Conservation (phyloP, 306 rosid species). For the Trifolium repens region DNA sequence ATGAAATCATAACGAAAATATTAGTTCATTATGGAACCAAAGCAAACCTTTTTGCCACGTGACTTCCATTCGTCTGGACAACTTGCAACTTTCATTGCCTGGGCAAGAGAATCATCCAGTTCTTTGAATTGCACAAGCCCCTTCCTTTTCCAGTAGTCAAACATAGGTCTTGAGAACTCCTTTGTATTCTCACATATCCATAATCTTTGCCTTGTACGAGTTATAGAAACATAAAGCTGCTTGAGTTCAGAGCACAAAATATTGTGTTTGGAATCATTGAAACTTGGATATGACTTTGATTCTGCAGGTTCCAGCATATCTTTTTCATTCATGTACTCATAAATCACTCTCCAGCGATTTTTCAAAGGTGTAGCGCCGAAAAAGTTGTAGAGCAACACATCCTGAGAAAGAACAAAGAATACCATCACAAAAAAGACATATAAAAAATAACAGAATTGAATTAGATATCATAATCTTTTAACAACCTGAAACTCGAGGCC, state of each 20-base stretch:
- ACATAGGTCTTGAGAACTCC: slow-evolving; percentile 54
- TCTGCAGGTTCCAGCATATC: slow-evolving; percentile 49
- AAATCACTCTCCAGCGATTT: slow-evolving; percentile 68
- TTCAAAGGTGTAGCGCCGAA: slow-evolving; percentile 63
- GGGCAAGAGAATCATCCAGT: slow-evolving; percentile 70
- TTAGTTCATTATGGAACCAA: too few relatives aligned
- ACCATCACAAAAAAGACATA: too few relatives aligned
- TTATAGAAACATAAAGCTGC: slow-evolving; percentile 73
- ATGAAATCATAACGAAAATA: not conserved
- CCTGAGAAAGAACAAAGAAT: slow-evolving; percentile 45
- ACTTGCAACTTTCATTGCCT: slow-evolving; percentile 75
- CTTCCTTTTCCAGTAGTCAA: slow-evolving; percentile 68
- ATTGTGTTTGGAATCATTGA: slow-evolving; percentile 63
- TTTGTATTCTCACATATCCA: slow-evolving; percentile 69
- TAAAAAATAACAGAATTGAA: too few relatives aligned
- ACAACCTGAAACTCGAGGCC: slow-evolving; percentile 87
- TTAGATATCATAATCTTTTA: not conserved
- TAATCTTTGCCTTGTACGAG: slow-evolving; percentile 74
- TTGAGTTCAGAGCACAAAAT: slow-evolving; percentile 74
- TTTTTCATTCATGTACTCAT: slow-evolving; percentile 61
- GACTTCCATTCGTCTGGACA: slow-evolving; percentile 74
- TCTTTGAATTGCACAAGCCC: slow-evolving; percentile 64
- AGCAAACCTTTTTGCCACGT: slow-evolving; percentile 68
- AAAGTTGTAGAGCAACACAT: slow-evolving; percentile 73
- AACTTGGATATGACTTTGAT: slow-evolving; percentile 38